Conservation (phyloP, 495 filamentous ascomycete species). For the Penicillium samsonianum region DNA sequence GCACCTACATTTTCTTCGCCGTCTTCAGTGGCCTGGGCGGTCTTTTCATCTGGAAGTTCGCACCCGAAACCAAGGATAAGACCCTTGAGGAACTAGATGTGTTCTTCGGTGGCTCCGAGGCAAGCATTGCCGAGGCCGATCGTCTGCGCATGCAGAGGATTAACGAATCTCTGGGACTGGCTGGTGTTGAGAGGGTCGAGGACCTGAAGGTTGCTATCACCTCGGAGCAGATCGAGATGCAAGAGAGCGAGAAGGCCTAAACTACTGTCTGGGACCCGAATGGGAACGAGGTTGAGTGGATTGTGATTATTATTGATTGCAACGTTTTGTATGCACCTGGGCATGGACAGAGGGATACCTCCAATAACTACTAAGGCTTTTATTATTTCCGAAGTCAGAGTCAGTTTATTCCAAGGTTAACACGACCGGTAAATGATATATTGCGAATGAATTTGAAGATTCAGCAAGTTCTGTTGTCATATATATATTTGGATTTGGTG, state of each 20-base stretch:
- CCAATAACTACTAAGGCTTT: too few species aligned
- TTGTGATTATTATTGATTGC: background rate
- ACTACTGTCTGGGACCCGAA: background rate
- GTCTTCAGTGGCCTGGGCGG: conserved; percentile 38
- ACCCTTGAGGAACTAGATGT: conserved; percentile 57
- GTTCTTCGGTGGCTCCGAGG: conserved; percentile 54
- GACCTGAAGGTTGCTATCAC: background rate
- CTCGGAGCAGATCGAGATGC: background rate
- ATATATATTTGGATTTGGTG: too few species aligned
- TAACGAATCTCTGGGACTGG: background rate
- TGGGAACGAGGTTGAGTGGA: background rate
- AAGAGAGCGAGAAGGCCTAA: background rate
- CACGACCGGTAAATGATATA: too few species aligned
- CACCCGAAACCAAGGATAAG: conserved; percentile 57
- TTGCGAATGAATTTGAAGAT: too few species aligned
- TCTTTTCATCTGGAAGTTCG: conserved; percentile 49
- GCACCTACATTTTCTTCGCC: too few species aligned
- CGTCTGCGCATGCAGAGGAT: background rate
- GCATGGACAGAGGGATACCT: too few species aligned
- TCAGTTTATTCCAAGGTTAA: too few species aligned
- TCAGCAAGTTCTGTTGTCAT: too few species aligned
- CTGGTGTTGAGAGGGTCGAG: background rate
- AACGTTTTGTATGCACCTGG: too few species aligned
- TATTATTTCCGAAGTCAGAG: too few species aligned
- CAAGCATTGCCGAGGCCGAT: background rate